Evolutionary conservation across 2,329 filamentous ascomycete genomes (phyloP), one percentile per base, ranked within the genome.

Genomic region (Botrytis sinoallii): DNA sequence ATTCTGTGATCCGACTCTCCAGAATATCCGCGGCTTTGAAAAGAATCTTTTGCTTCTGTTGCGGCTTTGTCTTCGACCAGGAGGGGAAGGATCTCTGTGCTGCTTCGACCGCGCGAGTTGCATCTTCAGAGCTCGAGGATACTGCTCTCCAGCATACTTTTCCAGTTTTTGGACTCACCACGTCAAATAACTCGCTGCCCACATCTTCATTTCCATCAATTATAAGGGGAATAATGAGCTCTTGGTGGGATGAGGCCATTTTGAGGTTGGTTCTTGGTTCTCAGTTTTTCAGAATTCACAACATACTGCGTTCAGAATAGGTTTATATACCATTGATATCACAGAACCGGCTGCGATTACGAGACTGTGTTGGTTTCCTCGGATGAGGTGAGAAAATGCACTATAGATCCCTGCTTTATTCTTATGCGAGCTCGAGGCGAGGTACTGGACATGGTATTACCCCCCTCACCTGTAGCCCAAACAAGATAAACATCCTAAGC

Each of bases 11-110:
- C 16, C 68, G 40, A 44, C 55, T 61, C 44, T 61, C 68, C 29
- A 70, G 29, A 4, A 70, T 12, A 44, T 70, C 57, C 20, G 55
- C 68, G 1, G 40, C 40, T 38, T 60, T 70, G 20, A 70, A 61
- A 35, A 61, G 42, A 16, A 70, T 61, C 7, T 29, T 46, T 18
- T 70, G 68, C 55, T 70, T 70, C 32, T 61, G 40, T 9, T 9
- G 6, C 9, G 68, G 68, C 46, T 48, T 70, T 8, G 29, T 35
- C 7, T 61, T 70, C n/a, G 68, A 70, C 68, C 68, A 70, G 20
- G 55, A 46, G 9, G 12, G 25, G 18, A 70, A 61, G 7, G 57
- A 55, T 32, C 32, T 61, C 40, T 61, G 22, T 48, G 68, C 38
- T 25, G n/a, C 38, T 61, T 61, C 55, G n/a, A 61, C 40, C 4